A percentile compares a stretch with the other conserved stretches of the same genome.
Conservation (phyloP, 2,329 filamentous ascomycete genomes). For the Lecanicillium sp. region DNA sequence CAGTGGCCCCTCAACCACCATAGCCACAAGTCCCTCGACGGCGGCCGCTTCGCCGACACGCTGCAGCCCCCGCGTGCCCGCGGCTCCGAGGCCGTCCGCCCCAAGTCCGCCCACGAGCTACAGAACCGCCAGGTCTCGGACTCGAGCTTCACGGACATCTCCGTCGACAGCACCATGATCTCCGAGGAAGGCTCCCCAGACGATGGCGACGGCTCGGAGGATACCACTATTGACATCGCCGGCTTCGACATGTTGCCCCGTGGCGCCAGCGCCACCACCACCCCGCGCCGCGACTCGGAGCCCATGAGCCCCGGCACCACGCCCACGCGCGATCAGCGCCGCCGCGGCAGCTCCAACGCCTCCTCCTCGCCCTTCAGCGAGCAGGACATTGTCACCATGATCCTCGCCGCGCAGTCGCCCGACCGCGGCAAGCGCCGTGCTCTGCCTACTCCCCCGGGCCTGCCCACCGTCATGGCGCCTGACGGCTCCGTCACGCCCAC, state of each 20-base stretch:
- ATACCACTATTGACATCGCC: not conserved
- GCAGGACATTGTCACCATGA: slow-evolving; percentile 27
- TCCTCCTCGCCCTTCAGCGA: slow-evolving; percentile 29
- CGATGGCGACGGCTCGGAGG: slow-evolving; percentile 11
- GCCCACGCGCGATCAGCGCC: not conserved
- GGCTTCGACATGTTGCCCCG: not conserved
- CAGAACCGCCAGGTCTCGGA: slow-evolving; percentile 15
- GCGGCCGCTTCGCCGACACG: slow-evolving; percentile 5
- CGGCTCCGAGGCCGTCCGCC: slow-evolving; percentile 16
- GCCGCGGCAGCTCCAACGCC: slow-evolving; percentile 13
- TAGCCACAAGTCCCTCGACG: slow-evolving; percentile 3
- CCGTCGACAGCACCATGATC: slow-evolving; percentile 14
- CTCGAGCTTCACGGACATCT: slow-evolving; percentile 21
- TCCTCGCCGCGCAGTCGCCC: slow-evolving; percentile 21
- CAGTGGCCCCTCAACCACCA: not conserved
- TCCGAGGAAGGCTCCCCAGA: not conserved
- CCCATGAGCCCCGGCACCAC: slow-evolving; percentile 14
- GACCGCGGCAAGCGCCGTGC: slow-evolving; percentile 15
- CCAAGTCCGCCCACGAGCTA: slow-evolving; percentile 13
- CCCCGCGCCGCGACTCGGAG: slow-evolving; percentile 12
- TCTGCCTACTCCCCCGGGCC: slow-evolving; percentile 25
- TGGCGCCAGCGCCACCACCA: slow-evolving; percentile 6
- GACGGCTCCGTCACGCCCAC: slow-evolving; percentile 24
- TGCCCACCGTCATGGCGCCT: slow-evolving; percentile 20
- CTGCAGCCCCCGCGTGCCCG: slow-evolving; percentile 12